Conservation (phyloP, 2,329 filamentous ascomycete genomes). For the Fusarium heterosporum region DNA sequence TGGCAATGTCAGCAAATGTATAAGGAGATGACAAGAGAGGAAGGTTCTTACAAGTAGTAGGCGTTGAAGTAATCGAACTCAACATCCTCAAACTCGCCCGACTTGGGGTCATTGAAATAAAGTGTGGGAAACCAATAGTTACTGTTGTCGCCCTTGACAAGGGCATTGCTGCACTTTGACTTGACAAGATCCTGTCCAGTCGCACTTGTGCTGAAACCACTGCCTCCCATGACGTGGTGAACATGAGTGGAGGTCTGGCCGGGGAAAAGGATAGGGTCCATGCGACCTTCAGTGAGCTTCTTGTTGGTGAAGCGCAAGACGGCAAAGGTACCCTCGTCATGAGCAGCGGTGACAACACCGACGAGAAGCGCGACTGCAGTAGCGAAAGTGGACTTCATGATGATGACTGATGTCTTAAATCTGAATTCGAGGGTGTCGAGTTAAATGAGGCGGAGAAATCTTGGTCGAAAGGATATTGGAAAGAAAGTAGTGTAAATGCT, state of each 20-base stretch:
- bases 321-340: conserved; percentile 68
- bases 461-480: conserved; percentile 2
- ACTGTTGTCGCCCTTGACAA: conserved; percentile 74
- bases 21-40: not conserved
- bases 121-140: conserved; percentile 83
- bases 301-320: conserved; percentile 78
- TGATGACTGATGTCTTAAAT: conserved; percentile 22
- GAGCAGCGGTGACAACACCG: conserved; percentile 53
- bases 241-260: conserved; percentile 70
- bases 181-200: conserved; percentile 68
- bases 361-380: conserved; percentile 54
- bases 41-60: conserved; percentile 74
- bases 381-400: conserved; percentile 53
- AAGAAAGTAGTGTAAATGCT: conserved; percentile 19
- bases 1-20: conserved; percentile 24
- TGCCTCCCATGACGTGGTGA: conserved; percentile 78
- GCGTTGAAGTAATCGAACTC: conserved; percentile 77
- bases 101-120: conserved; percentile 73
- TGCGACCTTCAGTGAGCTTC: conserved; percentile 69
- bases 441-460: conserved; percentile 1
- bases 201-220: conserved; percentile 72
- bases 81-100: conserved; percentile 73
- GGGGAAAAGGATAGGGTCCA: conserved; percentile 76
- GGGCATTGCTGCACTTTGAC: conserved; percentile 78
- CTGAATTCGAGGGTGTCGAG: not conserved